Evolutionary conservation across 2,329 filamentous ascomycete genomes (phyloP), one percentile per base, ranked within the genome.

Genomic region (Exophiala spinifera): DNA sequence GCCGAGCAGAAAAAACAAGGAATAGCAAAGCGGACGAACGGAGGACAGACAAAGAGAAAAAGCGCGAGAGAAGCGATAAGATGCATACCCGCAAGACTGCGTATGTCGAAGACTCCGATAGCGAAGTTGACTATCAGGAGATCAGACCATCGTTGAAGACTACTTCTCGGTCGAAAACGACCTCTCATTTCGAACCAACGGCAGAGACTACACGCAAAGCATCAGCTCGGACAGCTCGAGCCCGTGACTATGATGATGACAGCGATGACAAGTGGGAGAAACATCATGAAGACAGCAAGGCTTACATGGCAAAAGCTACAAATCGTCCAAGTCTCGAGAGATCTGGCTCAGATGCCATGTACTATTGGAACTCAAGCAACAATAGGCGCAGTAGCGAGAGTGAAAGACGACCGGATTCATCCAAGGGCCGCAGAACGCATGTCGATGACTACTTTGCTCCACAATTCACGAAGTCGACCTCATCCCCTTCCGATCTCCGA

Each of bases 1-100:
- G 46, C 11, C 44, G 53, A 31, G 55, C 62, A 17, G 56, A 64
- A 28, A 55, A 58, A 47, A 47, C 47, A 5, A 56, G 53, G 45
- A 52, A 37, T 34, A 57, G 50, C 43, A 56, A 55, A n/a, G 61
- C 63, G 25, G 70, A 74, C 31, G 69, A 66, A 49, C 76, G 72
- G 63, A 63, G 61, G 56, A 69, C 71, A 50, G 73, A 73, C 57
- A 74, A 70, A 59, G 74, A 76, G 61, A 70, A 72, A 48, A 70
- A 65, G 51, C 69, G 68, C 51, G 73, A 75, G 48, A 62, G 63
- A 40, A 70, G 66, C 33, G 71, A 72, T 25, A 77, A 76, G 58
- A 25, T 51, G 21, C 66, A 69, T 48, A 68, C 67, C 23, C 64
- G 63, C 21, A 57, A 63, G 33, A 63, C 60, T 15, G 37, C 65